Conservation (phyloP, 2,329 filamentous ascomycete species). For the Alternaria sp. region DNA sequence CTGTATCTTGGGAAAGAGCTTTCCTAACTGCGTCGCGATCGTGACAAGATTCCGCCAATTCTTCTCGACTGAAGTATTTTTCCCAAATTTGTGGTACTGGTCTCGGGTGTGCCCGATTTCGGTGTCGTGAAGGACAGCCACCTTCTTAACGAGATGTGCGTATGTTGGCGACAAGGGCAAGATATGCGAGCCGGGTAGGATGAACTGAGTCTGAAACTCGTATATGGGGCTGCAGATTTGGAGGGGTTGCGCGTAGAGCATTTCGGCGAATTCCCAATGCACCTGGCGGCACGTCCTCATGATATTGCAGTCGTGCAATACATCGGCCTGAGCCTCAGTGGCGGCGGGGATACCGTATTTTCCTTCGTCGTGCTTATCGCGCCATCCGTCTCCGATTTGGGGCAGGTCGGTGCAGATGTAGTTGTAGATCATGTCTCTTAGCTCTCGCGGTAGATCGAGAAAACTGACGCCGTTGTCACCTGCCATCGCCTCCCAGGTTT, state of each 20-base stretch:
- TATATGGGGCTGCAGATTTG: background rate
- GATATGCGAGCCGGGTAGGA: background rate
- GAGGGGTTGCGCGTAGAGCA: background rate
- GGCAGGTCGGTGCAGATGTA: background rate
- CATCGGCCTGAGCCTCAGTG: background rate
- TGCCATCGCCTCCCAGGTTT: background rate
- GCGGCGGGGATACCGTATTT: background rate
- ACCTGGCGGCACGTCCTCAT: background rate
- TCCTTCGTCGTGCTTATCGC: background rate
- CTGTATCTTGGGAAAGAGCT: background rate
- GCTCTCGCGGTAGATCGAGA: background rate
- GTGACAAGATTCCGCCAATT: background rate
- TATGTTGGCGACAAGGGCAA: background rate
- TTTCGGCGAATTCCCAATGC: background rate
- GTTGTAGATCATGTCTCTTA: background rate
- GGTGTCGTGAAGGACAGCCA: background rate
- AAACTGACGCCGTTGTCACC: background rate
- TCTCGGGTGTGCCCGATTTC: too few relatives aligned
- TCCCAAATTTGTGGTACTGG: too few relatives aligned
- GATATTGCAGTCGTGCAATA: background rate
- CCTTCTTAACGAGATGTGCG: background rate
- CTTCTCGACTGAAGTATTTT: accelerated
- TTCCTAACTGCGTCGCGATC: background rate
- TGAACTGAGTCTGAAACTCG: background rate
- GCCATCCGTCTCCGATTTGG: background rate